phyloP scores from a whole-genome alignment of 345 rosid species.

The Cardamine chenopodiifolia region DNA sequence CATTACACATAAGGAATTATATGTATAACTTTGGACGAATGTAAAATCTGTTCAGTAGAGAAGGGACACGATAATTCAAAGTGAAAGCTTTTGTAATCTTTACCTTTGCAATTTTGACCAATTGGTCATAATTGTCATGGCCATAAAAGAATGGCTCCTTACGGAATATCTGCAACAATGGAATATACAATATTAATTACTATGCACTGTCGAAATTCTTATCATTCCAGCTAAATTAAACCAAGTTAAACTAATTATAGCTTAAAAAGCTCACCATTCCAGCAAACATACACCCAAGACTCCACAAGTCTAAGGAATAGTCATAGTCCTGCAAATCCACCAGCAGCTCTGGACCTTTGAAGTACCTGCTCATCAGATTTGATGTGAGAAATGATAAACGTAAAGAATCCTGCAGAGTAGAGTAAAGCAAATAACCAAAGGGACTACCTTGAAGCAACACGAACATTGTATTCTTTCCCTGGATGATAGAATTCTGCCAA shows the following conservation, averaged over 20 bases:
- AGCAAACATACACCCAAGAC: constrained; percentile 99
- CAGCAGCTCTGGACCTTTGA: constrained; percentile 98
- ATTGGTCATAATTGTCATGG: constrained; percentile 95
- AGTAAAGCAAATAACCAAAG: constrained; percentile 2
- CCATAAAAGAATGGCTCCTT: constrained; percentile 99
- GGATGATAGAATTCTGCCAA: constrained; percentile 98
- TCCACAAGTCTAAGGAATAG: constrained; percentile 97
- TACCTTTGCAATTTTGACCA: constrained; percentile 98
- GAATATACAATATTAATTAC: background rate
- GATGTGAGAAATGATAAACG: background rate
- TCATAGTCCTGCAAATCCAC: constrained; percentile 98
- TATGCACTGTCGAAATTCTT: background rate
- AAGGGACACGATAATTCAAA: background rate
- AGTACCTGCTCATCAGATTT: constrained; percentile 67
- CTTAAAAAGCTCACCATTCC: constrained; percentile 74
- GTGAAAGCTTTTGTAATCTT: background rate
- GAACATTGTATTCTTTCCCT: constrained; percentile 93
- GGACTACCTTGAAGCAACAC: constrained; percentile 91
- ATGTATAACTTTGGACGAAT: background rate
- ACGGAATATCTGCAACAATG: constrained; percentile 76
- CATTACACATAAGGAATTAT: background rate
- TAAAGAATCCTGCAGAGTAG: background rate
- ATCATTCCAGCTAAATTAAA: background rate
- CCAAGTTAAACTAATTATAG: constrained; percentile 9
- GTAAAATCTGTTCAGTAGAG: background rate